Conservation (phyloP, 1,139 yeast genomes). For the Lizanozyma gosingica region DNA sequence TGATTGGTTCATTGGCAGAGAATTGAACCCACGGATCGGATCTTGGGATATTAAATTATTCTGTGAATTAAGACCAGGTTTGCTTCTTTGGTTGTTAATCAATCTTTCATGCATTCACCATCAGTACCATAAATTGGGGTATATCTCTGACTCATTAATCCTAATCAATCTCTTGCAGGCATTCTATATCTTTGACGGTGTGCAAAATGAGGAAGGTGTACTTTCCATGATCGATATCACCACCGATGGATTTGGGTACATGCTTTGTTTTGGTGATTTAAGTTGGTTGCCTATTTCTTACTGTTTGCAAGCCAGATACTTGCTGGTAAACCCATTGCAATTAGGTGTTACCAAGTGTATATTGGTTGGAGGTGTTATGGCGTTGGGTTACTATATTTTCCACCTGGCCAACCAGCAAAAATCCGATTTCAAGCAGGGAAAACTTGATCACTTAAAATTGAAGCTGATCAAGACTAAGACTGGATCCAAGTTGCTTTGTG, state of each 20-base stretch:
- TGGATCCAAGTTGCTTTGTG: conserved; percentile 72
- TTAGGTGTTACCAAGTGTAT: conserved; percentile 35
- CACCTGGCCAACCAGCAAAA: conserved; percentile 79
- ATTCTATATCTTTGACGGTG: conserved; percentile 85
- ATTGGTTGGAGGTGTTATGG: conserved; percentile 25
- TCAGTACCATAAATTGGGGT: conserved; percentile 57
- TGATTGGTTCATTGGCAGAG: conserved; percentile 97
- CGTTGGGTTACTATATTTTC: conserved; percentile 77
- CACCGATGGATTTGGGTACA: conserved; percentile 94
- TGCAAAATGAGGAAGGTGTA: conserved; percentile 80
- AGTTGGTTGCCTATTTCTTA: conserved; percentile 93
- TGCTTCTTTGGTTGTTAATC: conserved; percentile 76
- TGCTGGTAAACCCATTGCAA: conserved; percentile 54
- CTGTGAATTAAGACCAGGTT: conserved; percentile 93
- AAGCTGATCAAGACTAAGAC: conserved; percentile 63
- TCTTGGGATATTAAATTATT: conserved; percentile 80
- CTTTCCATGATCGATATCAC: conserved; percentile 93
- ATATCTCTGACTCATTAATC: conserved; percentile 62
- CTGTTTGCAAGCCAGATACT: conserved; percentile 74
- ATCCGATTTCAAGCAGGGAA: conserved; percentile 73
- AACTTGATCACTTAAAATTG: conserved; percentile 50
- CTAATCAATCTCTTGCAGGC: conserved; percentile 65
- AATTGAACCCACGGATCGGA: conserved; percentile 85
- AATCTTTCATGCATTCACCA: conserved; percentile 75
- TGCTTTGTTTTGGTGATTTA: conserved; percentile 91